phyloP scores from a whole-genome alignment of 2,329 filamentous ascomycete species.

The Penicillium sp. region DNA sequence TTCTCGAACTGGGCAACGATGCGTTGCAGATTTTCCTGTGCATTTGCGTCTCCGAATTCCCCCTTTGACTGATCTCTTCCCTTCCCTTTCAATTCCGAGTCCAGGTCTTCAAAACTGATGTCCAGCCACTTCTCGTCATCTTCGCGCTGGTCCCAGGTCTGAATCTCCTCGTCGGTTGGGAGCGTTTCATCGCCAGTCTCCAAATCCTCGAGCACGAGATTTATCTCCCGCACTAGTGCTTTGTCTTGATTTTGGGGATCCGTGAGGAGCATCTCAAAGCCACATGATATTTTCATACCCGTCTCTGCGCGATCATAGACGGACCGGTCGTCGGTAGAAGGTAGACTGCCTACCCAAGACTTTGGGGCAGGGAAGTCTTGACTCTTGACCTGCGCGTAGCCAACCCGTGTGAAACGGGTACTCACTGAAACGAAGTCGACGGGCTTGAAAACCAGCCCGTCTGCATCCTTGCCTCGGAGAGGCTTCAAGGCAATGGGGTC shows the following conservation, averaged over 20 bases:
- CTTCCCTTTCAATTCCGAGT: constrained; percentile 71
- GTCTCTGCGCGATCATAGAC: constrained; percentile 59
- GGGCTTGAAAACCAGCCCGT: constrained; percentile 69
- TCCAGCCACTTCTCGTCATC: constrained; percentile 92
- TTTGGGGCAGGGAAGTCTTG: constrained; percentile 76
- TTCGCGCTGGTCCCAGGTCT: constrained; percentile 69
- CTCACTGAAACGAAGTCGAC: constrained; percentile 79
- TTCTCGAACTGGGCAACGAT: constrained; percentile 94
- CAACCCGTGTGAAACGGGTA: constrained; percentile 81
- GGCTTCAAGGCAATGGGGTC: constrained; percentile 77
- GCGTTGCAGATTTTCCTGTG: constrained; percentile 71
- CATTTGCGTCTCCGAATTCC: constrained; percentile 51
- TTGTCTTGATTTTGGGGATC: constrained; percentile 72
- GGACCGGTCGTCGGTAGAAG: constrained; percentile 51
- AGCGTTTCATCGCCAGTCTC: constrained; percentile 72
- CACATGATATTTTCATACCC: constrained; percentile 88
- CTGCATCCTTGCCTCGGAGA: constrained; percentile 62
- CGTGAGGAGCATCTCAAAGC: constrained; percentile 83
- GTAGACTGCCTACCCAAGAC: constrained; percentile 56
- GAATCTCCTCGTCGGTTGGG: constrained; percentile 76
- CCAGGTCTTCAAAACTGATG: constrained; percentile 88
- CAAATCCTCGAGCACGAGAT: constrained; percentile 75
- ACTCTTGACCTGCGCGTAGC: constrained; percentile 87
- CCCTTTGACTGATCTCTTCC: constrained; percentile 30
- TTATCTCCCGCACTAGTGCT: constrained; percentile 73